Evolutionary conservation across 352 stramenopile genomes (phyloP), one percentile per base, ranked within the genome.

Genomic region (Phytophthora sp.): DNA sequence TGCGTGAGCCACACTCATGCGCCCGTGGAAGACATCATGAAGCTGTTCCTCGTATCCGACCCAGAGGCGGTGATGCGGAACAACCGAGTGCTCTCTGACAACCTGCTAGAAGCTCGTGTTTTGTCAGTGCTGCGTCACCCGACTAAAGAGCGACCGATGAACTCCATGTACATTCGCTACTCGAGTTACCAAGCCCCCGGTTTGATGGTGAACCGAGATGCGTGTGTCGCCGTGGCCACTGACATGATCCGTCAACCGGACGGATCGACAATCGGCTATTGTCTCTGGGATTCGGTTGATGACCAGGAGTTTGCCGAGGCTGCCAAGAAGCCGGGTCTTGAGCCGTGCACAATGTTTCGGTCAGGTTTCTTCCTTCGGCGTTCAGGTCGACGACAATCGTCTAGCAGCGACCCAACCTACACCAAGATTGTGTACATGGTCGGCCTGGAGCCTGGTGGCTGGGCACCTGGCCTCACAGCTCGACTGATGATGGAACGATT

Each of bases 391-490:
- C 44, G 43, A 39, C 44, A 43, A 21, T 58, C 63, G 10, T 37
- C 39, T 13, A 52, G 27, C 26, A 57, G 28, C 10, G 53, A 63
- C 3, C 20, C 27, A 34, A n/a, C 15, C 4, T 55, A 55, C 20
- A 89, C 79, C 31, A 84, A 89, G 66, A 85, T 89, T 24, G 72
- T 87, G 20, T 85, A 89, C 54, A 68, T 89, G 49, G 63, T 85
- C 5, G 79, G 77, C 1, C 45, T 82, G 15, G 67, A 84, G 35
- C 56, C 62, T 45, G 73, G 70, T 12, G 74, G 75, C 2, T 65
- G 58, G 20, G 63, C 67, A 9, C 69, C 74, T 5, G 61, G 67
- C 8, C 53, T 88, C 17, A 75, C 69, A 3, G 54, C 74, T 10
- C 34, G 66, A 35, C 18, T 82, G 4, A 21, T 77, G 4, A 87